phyloP scores from a whole-genome alignment of 2,329 filamentous ascomycete genomes.

The Ophiostoma sp. region DNA sequence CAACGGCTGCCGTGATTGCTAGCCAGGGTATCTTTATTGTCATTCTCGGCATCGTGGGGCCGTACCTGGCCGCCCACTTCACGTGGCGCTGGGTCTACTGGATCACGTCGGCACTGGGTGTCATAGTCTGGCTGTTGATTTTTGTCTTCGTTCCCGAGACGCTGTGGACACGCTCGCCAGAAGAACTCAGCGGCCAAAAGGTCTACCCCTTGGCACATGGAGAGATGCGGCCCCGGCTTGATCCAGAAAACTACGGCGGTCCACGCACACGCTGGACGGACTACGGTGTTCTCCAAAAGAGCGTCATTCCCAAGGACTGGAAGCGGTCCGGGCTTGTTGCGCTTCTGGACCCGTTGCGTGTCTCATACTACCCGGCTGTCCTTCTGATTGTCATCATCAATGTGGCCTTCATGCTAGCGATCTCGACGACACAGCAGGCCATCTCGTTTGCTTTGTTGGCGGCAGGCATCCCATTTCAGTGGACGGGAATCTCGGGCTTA shows the following conservation, averaged over 20 bases:
- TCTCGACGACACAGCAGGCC: slow-evolving; percentile 19
- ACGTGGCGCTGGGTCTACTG: slow-evolving; percentile 43
- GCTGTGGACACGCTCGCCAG: slow-evolving; percentile 32
- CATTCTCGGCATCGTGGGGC: slow-evolving; percentile 37
- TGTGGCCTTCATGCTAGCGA: slow-evolving; percentile 12
- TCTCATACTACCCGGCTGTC: slow-evolving; percentile 1
- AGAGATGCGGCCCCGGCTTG: neutral
- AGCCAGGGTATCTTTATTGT: slow-evolving; percentile 37
- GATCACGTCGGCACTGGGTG: slow-evolving; percentile 38
- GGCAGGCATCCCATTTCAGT: slow-evolving; percentile 26
- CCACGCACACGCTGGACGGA: neutral
- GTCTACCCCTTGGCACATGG: neutral
- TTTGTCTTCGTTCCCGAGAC: slow-evolving; percentile 41
- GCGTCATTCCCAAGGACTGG: neutral
- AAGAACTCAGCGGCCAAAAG: slow-evolving; percentile 29
- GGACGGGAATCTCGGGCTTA: slow-evolving; percentile 22
- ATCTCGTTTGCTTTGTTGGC: slow-evolving; percentile 25
- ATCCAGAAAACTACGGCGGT: neutral
- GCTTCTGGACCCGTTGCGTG: neutral
- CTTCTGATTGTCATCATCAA: slow-evolving; percentile 15
- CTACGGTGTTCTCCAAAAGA: neutral
- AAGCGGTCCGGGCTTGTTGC: neutral
- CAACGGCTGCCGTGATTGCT: slow-evolving; percentile 25
- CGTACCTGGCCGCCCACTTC: slow-evolving; percentile 38
- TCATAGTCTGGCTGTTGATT: slow-evolving; percentile 39